A percentile compares a stretch with the other conserved stretches of the same genome.
phyloP scores from a whole-genome alignment of 2,329 filamentous ascomycete genomes.

The Xylaria sp. region DNA sequence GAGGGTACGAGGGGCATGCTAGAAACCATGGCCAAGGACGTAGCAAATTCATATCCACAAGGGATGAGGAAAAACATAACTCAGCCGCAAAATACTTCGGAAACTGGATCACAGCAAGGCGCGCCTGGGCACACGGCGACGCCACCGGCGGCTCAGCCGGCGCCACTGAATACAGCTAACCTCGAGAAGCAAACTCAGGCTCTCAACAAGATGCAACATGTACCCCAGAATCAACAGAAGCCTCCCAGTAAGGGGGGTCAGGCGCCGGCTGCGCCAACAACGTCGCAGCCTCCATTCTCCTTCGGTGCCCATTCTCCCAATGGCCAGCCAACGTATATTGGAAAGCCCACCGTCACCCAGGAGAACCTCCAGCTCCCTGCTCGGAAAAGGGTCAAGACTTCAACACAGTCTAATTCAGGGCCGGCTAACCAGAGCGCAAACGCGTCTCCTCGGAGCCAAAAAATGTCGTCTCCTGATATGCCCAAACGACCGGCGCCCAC shows the following conservation, averaged over 20 bases:
- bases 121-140: conserved; percentile 36
- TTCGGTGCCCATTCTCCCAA: conserved; percentile 61
- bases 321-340: conserved; percentile 60
- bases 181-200: conserved; percentile 56
- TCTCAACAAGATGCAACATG: conserved; percentile 47
- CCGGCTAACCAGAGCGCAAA: conserved; percentile 45
- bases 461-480: conserved; percentile 51
- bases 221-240: conserved; percentile 34
- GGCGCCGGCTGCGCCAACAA: conserved; percentile 60
- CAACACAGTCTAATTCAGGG: conserved; percentile 40
- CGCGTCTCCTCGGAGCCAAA: conserved; percentile 52
- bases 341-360: conserved; percentile 54
- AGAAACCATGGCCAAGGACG: conserved; percentile 55
- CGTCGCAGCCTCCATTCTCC: conserved; percentile 58
- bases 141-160: conserved; percentile 37
- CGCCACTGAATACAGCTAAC: conserved; percentile 50
- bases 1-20: conserved; percentile 52
- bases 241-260: conserved; percentile 50
- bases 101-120: conserved; percentile 30
- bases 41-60: conserved; percentile 32
- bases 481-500: conserved; percentile 39
- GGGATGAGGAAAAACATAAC: conserved; percentile 36
- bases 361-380: conserved; percentile 59
- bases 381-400: conserved; percentile 58
- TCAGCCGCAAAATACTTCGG: conserved; percentile 32